These are phyloP conservation scores for Penicillium freii DNA, from an alignment of 2,329 filamentous ascomycete species.

Conservation along the genomic window DNA sequence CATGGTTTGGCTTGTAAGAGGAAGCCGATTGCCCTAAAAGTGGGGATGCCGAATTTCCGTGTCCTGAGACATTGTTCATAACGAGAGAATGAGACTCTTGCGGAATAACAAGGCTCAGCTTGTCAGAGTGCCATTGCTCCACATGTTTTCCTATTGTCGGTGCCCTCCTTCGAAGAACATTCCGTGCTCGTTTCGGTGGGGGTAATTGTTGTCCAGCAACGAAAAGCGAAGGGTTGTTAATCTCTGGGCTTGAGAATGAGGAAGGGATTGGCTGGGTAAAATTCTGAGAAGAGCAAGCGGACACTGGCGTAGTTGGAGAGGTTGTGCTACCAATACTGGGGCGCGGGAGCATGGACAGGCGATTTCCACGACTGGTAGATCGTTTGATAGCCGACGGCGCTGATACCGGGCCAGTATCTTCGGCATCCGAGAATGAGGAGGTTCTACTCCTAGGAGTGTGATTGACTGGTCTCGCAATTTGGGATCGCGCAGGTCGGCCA, in stretches of 20 bases:
- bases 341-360: constrained; percentile 32
- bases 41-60: constrained; percentile 13
- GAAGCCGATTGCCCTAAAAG: constrained; percentile 6
- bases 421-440: constrained; percentile 32
- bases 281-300: constrained; percentile 13
- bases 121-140: constrained; percentile 25
- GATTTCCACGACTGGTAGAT: constrained; percentile 24
- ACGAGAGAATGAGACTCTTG: constrained; percentile 18
- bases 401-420: constrained; percentile 21
- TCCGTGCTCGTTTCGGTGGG: constrained; percentile 32
- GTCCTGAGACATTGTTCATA: constrained; percentile 14
- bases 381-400: constrained; percentile 22
- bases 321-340: constrained; percentile 24
- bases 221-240: constrained; percentile 12
- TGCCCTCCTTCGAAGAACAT: constrained; percentile 44
- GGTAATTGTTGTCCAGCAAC: constrained; percentile 16
- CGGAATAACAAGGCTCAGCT: constrained; percentile 35
- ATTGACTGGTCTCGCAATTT: constrained; percentile 28
- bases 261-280: constrained; percentile 12
- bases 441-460: constrained; percentile 22
- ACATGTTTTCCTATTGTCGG: constrained; percentile 41
- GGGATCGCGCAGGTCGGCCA: constrained; percentile 24
- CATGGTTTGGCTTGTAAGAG: constrained; percentile 19
- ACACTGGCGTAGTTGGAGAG: constrained; percentile 17
- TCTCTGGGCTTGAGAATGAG: constrained; percentile 16